Evolutionary conservation across 2,329 filamentous ascomycete species (phyloP), one percentile per base, ranked within the genome.

Genomic region (Lachnellula occidentalis): DNA sequence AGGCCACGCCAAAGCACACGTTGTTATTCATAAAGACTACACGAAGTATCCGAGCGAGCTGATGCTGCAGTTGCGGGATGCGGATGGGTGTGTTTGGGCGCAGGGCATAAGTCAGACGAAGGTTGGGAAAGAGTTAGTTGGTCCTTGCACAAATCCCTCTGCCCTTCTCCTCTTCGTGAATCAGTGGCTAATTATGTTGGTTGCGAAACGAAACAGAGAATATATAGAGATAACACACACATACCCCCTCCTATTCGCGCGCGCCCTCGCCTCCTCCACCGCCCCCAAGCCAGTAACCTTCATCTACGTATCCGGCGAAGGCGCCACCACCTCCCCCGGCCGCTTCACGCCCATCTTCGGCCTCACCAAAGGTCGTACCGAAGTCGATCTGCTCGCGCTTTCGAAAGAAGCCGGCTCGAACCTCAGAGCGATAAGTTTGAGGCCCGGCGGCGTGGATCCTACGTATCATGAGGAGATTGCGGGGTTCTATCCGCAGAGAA

Each of bases 31-130:
- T 65, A 75, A 78, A 15, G 84, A 91, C 67, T 91, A 87, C 64
- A 69, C 72, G 12, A 73, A 68, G 1, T 91, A 89, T 66, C 76
- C 80, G 36, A 62, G 76, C 0, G 73, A 74, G 0, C 61, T 90
- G 2, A 74, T 90, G 9, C 69, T 72, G 3, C 74, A 85, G 65
- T 73, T 92, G 0, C 74, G 77, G 50, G 86, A 81, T 21, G 87
- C 87, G 0, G 72, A 78, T 7, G 87, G 83, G 2, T 87, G 83
- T 56, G 83, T 91, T 1, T 92, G 88, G 88, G 87, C 88, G 0
- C 74, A 86, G 45, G 87, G 88, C 0, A 82, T 85, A 47, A 83
- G 79, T 57, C 79, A 84, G 63, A 81, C 69, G 11, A 71, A 77
- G 41, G 85, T 88, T 7, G 66, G 66, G 54, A 81, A 80, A 57